Evolutionary conservation across 768 basidiomycete species (phyloP), one percentile per base, ranked within the genome.

Genomic region (Tylopilus plumbeoviolaceoides): DNA sequence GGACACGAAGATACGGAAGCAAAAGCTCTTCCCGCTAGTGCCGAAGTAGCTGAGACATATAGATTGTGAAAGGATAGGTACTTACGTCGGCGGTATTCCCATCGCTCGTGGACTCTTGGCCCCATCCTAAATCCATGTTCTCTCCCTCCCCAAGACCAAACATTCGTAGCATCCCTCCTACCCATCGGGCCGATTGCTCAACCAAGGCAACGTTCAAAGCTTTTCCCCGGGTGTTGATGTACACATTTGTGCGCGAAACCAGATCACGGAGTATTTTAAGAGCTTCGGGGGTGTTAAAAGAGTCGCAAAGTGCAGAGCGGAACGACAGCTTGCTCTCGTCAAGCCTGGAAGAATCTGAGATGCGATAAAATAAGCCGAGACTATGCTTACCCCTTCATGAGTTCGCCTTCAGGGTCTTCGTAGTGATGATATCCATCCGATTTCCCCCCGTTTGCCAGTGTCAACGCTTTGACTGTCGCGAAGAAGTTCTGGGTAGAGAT

Each of bases 281-380:
- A 0, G 93, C 95, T 17, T 74, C 78, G 3, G 94, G 92, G 0
- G 97, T 98, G 68, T 98, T 95, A 78, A 98, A 97, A 0, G 95
- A 98, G 69, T 99, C 95, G 71, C 89, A 95, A 44, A 99, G 83
- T 0, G 94, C 90, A 12, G 73, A 76, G 48, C 91, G 84, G 79
- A 99, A 95, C 8, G 80, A 76, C 39, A 78, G 60, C 67, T 95
- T 95, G 44, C 84, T 82, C 48, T 82, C 74, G 58, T 88, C 78
- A 33, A 95, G 75, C 60, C 93, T 97, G 61, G 44, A 45, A 57
- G 40, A 39, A 47, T 4, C 40, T 55, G 54, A 59, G 59, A 43
- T 48, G 41, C 57, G 55, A 53, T 23, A 51, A 15, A 18, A 55
- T 42, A 30, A 44, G 9, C 23, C 14, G 15, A 48, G 18, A 39